phyloP scores from a whole-genome alignment of 306 rosid genomes.

The Quercus variabilis region DNA sequence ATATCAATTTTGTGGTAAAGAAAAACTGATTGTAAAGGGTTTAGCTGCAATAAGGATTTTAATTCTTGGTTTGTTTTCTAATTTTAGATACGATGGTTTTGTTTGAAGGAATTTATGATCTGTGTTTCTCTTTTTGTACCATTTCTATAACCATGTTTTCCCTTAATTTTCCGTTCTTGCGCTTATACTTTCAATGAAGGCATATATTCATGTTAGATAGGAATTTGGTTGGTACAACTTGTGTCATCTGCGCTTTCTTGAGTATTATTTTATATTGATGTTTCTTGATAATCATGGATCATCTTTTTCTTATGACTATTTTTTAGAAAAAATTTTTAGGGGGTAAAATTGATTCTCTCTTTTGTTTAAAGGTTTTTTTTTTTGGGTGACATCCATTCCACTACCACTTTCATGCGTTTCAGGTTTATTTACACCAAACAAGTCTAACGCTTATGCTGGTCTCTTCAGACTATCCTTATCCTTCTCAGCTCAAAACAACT shows the following conservation, averaged over 20 bases:
- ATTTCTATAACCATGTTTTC: slow-evolving; percentile 18
- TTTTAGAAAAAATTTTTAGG: too few relatives aligned
- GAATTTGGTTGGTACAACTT: background rate
- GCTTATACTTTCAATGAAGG: slow-evolving; percentile 13
- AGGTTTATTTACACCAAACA: too few relatives aligned
- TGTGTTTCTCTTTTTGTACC: slow-evolving; percentile 24
- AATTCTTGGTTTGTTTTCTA: slow-evolving; percentile 48
- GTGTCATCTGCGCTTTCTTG: background rate
- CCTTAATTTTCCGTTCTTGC: slow-evolving; percentile 25
- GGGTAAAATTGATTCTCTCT: too few relatives aligned
- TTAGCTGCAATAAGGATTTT: slow-evolving; percentile 67
- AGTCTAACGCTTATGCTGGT: too few relatives aligned
- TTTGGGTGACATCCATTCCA: too few relatives aligned
- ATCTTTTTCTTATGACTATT: background rate
- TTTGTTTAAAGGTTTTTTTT: too few relatives aligned
- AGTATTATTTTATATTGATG: background rate
- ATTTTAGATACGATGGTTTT: slow-evolving; percentile 59
- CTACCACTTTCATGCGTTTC: too few relatives aligned
- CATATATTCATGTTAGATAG: background rate
- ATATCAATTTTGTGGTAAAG: slow-evolving; percentile 82
- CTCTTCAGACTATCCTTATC: too few relatives aligned
- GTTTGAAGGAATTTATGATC: slow-evolving; percentile 32
- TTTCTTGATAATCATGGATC: background rate
- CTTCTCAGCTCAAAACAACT: too few relatives aligned
- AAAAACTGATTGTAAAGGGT: slow-evolving; percentile 84